Evolutionary conservation across 306 rosid species (phyloP).

Genomic region (Rosa chinensis): DNA sequence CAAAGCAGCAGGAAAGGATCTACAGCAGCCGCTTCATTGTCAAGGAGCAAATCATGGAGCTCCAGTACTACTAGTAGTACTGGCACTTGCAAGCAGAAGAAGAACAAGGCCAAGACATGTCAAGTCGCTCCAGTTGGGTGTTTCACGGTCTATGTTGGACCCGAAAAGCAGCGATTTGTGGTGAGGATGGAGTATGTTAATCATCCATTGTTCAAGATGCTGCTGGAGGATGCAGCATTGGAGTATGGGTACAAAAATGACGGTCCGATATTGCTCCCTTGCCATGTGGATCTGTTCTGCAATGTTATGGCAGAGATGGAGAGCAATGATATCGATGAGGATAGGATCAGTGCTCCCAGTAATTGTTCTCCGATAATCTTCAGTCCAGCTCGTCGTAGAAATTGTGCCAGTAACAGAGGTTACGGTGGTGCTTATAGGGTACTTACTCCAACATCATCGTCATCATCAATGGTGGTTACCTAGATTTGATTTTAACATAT

Average conservation of each 20-base stretch:
- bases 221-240: conserved; percentile 64
- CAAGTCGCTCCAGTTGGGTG: conserved; percentile 48
- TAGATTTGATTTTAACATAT: background rate
- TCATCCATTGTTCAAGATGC: conserved; percentile 57
- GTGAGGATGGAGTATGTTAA: conserved; percentile 51
- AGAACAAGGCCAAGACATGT: background rate
- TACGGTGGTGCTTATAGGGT: background rate
- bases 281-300: conserved; percentile 52
- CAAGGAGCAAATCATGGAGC: conserved; percentile 10
- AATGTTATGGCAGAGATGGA: conserved; percentile 57
- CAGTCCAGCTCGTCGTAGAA: background rate
- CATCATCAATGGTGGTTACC: background rate
- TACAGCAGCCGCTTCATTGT: background rate
- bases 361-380: background rate
- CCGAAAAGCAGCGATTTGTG: conserved; percentile 46
- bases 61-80: background rate
- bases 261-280: conserved; percentile 76
- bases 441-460: background rate
- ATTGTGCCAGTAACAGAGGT: background rate
- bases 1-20: background rate
- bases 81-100: conserved; percentile 5
- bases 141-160: conserved; percentile 62
- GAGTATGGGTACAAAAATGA: conserved; percentile 61
- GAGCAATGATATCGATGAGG: conserved; percentile 18
- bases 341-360: background rate